Base-by-base conservation (phyloP, 176 grass and related monocot species). In the Oryza rufipogon region DNA sequence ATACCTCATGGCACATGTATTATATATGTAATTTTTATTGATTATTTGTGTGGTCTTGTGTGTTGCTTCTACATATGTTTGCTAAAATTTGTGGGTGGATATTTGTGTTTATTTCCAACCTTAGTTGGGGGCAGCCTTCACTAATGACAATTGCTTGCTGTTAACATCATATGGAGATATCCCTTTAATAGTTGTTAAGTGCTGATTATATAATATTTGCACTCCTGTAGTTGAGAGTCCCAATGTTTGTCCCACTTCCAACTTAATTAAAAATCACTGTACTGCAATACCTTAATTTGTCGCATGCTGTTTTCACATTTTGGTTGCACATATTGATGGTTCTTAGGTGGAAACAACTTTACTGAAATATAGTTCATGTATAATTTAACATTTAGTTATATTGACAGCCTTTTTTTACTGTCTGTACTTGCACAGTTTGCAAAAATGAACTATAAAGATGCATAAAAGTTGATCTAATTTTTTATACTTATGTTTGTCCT, bases 1-100 rank as follows among this genome's bases (percentile, higher is more conserved):
- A 96, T 85, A 68, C 63, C 17, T 66, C 68, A 72, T 11, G 22
- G 23, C 44, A 66, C 66, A 58, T 74, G 30, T 60, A 1, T 60
- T 26, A 17, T 85, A 54, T 33, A 39, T 71, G 13, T 15, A 28
- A 49, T n/a, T 77, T 87, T 16, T 23, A 12, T 32, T 60, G 30
- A 52, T 41, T 42, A 6, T 11, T 11, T 65, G 28, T 58, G 54
- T 58, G 47, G 12, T 4, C 3, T 65, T 17, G 9, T 77, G 39
- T 14, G 41, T 47, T 42, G 45, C 32, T 41, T 25, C 75, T 39
- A 30, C 46, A 71, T 65, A 52, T 65, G 72, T 65, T 65, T 72
- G 86, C 49, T 63, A 72, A 66, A 61, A 33, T 82, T 67, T 4
- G 26, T 36, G 68, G 73, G 2, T 11, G 16, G 26, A 41, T 83